Base-by-base conservation (phyloP, 768 basidiomycete species). In the Amanita subjunquillea region DNA sequence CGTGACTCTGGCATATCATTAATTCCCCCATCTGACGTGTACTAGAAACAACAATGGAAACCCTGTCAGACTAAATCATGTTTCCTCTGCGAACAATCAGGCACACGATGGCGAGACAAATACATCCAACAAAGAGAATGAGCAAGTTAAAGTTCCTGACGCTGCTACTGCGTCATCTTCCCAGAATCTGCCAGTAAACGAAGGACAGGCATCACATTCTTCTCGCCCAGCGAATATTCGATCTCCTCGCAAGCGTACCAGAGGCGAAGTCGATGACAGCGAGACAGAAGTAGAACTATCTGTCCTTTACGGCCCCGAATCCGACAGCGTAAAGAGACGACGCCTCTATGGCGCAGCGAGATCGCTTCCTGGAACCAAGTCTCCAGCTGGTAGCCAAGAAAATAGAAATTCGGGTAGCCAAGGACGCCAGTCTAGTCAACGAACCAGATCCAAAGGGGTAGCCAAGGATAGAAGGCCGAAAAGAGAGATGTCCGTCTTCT, bases 281-380 rank as follows among this genome's bases (percentile, higher is more conserved):
- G 57, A 55, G 29, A 25, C 30, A 38, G 57, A 58, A 47, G 57
- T 58, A 15, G 57, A 58, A 20, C 25, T n/a, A 9, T 58, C 55
- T 17, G 29, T 58, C 12, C 41, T 51, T 13, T 23, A 43, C 20
- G 20, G 44, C 7, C 3, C 9, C 29, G 36, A 9, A 39, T 3
- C 27, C 29, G 29, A 22, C 20, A 39, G 39, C 20, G 10, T 32
- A 27, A 51, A 43, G 9, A 51, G 10, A n/a, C 38, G 38, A 4
- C 41, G 50, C 4, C 27, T 34, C 17, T n/a, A 32, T 17, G 10
- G 22, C 10, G 27, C 30, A 10, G 40, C 7, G 9, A 10, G 8
- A 23, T 25, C 39, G 9, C 22, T 23, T 30, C 30, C 38, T 40
- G 20, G 13, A 10, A 7, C 23, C 4, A 27, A 27, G 12, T 6